A percentile compares a stretch with the other conserved stretches of the same genome.
Evolutionary conservation across 2,329 filamentous ascomycete species (phyloP).

Genomic region (Cladophialophora exuberans): DNA sequence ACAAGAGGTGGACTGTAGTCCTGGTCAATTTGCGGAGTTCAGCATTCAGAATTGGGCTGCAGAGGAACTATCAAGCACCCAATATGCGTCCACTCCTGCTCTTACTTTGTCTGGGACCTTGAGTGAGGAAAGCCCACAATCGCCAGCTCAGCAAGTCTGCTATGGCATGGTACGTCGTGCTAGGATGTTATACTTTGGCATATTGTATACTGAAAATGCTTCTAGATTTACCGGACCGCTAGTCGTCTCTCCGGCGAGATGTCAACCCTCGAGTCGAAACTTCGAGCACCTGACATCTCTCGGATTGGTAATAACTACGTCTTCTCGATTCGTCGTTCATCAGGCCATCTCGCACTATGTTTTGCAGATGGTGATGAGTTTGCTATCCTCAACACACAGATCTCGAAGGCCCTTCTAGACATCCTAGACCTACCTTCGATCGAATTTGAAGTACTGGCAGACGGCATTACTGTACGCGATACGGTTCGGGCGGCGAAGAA

Average conservation of each 20-base stretch:
- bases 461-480: neutral
- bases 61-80: neutral
- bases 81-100: neutral
- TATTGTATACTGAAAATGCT: neutral
- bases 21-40: neutral
- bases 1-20: neutral
- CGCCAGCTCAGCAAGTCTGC: neutral
- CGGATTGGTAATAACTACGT: neutral
- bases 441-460: slow-evolving; percentile 8
- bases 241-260: neutral
- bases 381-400: neutral
- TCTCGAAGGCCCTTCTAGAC: neutral
- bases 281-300: neutral
- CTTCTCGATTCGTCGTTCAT: neutral
- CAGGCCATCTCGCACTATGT: neutral
- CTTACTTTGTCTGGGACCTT: neutral
- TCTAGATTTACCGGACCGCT: slow-evolving; percentile 2
- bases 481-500: slow-evolving; percentile 10
- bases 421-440: neutral
- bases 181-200: neutral
- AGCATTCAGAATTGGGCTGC: neutral
- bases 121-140: neutral
- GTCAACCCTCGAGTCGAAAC: neutral
- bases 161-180: neutral
- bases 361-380: neutral